A percentile compares a stretch with the other conserved stretches of the same genome.
Evolutionary conservation across 2,329 filamentous ascomycete species (phyloP).

Genomic region (Cryphonectria nitschkei): DNA sequence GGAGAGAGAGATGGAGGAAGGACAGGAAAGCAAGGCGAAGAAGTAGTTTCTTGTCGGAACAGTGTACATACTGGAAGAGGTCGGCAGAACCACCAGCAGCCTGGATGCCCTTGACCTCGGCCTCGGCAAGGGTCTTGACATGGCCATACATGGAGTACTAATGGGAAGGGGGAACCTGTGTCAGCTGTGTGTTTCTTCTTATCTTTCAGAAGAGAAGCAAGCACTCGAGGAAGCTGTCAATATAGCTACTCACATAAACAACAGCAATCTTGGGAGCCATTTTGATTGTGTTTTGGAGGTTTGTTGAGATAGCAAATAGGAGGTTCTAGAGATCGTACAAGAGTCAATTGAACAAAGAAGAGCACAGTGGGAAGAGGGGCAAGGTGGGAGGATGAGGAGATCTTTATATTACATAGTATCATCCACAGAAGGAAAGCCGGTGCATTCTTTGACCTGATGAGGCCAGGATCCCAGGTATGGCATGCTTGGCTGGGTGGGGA

Average conservation of each 20-base stretch:
- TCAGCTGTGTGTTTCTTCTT: slow-evolving; percentile 14
- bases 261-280: slow-evolving; percentile 95
- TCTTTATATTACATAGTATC: slow-evolving; percentile 18
- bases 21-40: neutral
- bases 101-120: slow-evolving; percentile 89
- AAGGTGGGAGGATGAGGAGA: slow-evolving; percentile 3
- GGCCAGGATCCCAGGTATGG: neutral
- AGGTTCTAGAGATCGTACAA: slow-evolving; percentile 6
- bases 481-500: neutral
- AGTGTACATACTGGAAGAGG: slow-evolving; percentile 71
- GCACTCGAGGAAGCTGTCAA: neutral
- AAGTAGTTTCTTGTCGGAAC: no score
- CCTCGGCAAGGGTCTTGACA: slow-evolving; percentile 80
- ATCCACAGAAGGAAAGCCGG: neutral
- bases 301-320: slow-evolving; percentile 6
- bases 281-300: slow-evolving; percentile 39
- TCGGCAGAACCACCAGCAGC: slow-evolving; percentile 81
- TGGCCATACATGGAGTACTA: slow-evolving; percentile 96
- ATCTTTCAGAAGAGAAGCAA: no score
- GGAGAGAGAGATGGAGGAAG: no score
- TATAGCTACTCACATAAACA: slow-evolving; percentile 70
- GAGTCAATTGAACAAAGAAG: slow-evolving; percentile 10
- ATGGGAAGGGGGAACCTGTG: neutral
- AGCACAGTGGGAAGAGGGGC: neutral
- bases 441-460: slow-evolving; percentile 18